Evolutionary conservation across 805 yeast genomes (phyloP).

Genomic region (Wickerhamiella brachini): DNA sequence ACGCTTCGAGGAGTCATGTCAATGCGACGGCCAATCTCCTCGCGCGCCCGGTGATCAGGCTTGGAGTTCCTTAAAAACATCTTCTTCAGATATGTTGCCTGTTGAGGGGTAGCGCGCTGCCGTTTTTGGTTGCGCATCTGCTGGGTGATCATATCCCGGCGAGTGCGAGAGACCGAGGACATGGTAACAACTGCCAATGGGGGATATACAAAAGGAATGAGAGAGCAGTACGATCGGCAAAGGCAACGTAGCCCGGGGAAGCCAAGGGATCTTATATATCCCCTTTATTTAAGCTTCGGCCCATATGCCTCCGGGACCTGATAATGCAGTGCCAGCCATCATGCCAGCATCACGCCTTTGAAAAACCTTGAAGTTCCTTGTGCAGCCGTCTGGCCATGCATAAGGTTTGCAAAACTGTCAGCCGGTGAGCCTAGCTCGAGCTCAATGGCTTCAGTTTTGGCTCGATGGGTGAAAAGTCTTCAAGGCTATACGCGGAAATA

Average conservation of each 20-base stretch:
- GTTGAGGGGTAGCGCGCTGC: constrained; percentile 70
- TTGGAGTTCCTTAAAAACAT: constrained; percentile 64
- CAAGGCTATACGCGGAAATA: background rate
- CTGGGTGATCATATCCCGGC: constrained; percentile 17
- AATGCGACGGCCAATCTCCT: constrained; percentile 50
- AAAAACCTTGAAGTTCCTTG: background rate
- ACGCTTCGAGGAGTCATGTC: constrained; percentile 82
- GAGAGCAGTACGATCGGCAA: background rate
- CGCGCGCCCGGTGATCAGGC: constrained; percentile 32
- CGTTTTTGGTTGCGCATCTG: constrained; percentile 34
- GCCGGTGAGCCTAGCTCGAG: background rate
- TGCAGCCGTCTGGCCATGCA: background rate
- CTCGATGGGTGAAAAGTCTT: background rate
- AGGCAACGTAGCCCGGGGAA: background rate
- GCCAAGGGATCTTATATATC: background rate
- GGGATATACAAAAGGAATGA: background rate
- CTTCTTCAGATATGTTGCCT: constrained; percentile 46
- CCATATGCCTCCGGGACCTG: background rate
- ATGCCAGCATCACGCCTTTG: background rate
- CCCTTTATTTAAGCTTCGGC: background rate
- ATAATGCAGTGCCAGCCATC: background rate
- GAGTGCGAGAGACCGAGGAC: background rate
- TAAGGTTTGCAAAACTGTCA: background rate
- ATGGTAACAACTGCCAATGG: background rate
- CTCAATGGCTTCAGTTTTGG: background rate